A percentile compares a stretch with the other conserved stretches of the same genome.
Conservation (phyloP, 2,329 filamentous ascomycete genomes). For the Niveomyces coronatus region DNA sequence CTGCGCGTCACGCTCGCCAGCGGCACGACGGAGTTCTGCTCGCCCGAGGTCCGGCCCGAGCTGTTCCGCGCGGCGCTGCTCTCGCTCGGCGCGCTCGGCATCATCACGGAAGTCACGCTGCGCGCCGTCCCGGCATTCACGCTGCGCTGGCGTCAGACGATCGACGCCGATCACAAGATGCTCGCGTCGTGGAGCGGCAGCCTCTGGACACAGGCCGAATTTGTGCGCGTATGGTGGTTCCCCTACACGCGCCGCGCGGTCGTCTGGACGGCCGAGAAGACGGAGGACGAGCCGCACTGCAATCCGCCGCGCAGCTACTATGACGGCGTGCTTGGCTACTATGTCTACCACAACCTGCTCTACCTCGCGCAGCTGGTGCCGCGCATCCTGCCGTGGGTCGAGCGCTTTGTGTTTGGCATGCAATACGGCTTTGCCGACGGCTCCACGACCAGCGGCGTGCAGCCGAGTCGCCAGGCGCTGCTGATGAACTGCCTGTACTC, state of each 20-base stretch:
- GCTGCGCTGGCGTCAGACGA: constrained; percentile 76
- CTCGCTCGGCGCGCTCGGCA: constrained; percentile 80
- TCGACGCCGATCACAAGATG: constrained; percentile 60
- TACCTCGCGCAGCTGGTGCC: constrained; percentile 71
- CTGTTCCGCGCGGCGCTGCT: constrained; percentile 84
- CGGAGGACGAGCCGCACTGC: constrained; percentile 47
- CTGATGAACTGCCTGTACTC: constrained; percentile 97
- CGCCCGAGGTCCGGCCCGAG: constrained; percentile 56
- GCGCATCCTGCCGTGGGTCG: constrained; percentile 71
- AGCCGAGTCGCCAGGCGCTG: constrained; percentile 69
- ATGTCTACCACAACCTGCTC: constrained; percentile 85
- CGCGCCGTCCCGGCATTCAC: constrained; percentile 70
- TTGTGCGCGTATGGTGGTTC: constrained; percentile 94
- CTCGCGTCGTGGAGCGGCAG: constrained; percentile 60
- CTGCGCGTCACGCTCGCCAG: constrained; percentile 76
- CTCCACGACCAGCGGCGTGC: constrained; percentile 59
- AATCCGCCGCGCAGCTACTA: constrained; percentile 64
- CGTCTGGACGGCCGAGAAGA: constrained; percentile 80
- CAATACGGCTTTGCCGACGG: constrained; percentile 83
- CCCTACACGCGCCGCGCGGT: constrained; percentile 84
- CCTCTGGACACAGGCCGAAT: constrained; percentile 79
- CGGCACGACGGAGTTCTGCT: constrained; percentile 63
- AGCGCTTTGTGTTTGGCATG: constrained; percentile 96
- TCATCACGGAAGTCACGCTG: constrained; percentile 83
- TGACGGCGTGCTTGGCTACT: constrained; percentile 70